Conservation (phyloP, 495 filamentous ascomycete genomes). For the Sordaria brevicollis region DNA sequence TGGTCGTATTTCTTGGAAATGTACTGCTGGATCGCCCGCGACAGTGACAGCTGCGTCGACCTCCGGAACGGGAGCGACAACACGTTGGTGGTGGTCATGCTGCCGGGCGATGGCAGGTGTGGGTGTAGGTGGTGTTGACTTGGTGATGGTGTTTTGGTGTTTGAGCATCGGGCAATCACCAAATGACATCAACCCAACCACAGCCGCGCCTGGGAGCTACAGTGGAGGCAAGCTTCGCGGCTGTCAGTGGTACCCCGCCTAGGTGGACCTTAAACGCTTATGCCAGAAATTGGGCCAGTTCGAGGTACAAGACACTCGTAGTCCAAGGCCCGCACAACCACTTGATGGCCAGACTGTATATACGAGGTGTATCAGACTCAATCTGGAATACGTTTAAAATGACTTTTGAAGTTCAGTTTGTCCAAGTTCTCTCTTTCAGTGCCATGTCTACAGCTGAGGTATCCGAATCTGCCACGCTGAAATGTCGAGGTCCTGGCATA, state of each 20-base stretch:
- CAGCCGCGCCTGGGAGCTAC: too few relatives aligned
- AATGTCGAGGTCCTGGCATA: neutral
- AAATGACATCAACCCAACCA: neutral
- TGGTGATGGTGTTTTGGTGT: neutral
- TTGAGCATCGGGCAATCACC: neutral
- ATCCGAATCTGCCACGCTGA: neutral
- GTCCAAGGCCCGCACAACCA: neutral
- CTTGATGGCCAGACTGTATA: too few relatives aligned
- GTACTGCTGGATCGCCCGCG: conserved; percentile 81
- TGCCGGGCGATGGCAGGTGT: neutral
- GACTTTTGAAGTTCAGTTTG: neutral
- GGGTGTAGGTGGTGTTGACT: neutral
- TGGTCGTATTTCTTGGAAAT: conserved; percentile 99
- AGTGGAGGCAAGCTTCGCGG: too few relatives aligned
- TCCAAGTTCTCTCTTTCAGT: too few relatives aligned
- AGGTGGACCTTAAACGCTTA: neutral
- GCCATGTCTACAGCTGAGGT: neutral
- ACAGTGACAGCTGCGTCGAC: conserved; percentile 64
- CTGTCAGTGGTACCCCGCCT: neutral
- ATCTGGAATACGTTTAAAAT: neutral
- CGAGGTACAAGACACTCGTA: neutral
- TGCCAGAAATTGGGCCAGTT: neutral
- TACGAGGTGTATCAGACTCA: too few relatives aligned
- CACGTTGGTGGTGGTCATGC: conserved; percentile 26
- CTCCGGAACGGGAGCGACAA: conserved; percentile 75